Conservation (phyloP, 805 yeast genomes). For the Sungouiozyma intestinalis region DNA sequence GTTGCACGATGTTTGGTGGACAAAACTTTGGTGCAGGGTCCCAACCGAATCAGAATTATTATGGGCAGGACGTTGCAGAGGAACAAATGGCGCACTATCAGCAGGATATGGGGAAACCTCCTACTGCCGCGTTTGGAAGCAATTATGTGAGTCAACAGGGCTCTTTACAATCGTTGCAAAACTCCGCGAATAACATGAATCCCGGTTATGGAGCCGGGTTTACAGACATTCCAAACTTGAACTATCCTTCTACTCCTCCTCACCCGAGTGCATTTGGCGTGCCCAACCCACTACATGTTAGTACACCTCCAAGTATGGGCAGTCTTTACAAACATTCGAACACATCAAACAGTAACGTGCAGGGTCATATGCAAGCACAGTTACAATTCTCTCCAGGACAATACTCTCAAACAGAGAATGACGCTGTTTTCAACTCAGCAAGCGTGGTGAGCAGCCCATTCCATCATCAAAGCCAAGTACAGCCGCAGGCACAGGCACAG, state of each 20-base stretch:
- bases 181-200: constrained; percentile 12
- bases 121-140: constrained; percentile 28
- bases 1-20: not conserved
- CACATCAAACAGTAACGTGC: not conserved
- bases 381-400: constrained; percentile 14
- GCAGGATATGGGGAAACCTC: constrained; percentile 23
- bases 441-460: constrained; percentile 20
- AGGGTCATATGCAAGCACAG: constrained; percentile 1
- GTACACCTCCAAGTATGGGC: constrained; percentile 20
- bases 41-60: not conserved
- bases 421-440: constrained; percentile 24
- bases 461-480: constrained; percentile 16
- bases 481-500: constrained; percentile 3
- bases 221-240: constrained; percentile 23
- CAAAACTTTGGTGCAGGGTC: not conserved
- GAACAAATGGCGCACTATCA: constrained; percentile 7
- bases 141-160: constrained; percentile 31
- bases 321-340: constrained; percentile 17
- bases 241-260: constrained; percentile 26
- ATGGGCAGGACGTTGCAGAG: constrained; percentile 6
- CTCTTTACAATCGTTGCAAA: constrained; percentile 32
- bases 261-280: constrained; percentile 10
- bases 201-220: constrained; percentile 14
- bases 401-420: constrained; percentile 6
- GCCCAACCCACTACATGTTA: constrained; percentile 11